These are phyloP conservation scores for Vanderwaltozyma yarrowii DNA, from an alignment of 805 yeast genomes.

Conservation along the genomic window DNA sequence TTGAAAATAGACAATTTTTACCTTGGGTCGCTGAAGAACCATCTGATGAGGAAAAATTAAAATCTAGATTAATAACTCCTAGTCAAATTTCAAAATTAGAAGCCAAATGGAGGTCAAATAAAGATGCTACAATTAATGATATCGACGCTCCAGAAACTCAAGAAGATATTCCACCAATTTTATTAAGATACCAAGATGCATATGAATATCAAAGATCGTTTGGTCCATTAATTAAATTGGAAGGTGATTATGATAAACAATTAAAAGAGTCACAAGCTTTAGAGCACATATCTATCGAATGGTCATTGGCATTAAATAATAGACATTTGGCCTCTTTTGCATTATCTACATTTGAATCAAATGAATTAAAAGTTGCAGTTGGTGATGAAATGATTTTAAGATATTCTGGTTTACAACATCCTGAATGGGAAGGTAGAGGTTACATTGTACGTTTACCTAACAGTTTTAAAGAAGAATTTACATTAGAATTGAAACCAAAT, in stretches of 20 bases:
- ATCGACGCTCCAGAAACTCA: conserved; percentile 40
- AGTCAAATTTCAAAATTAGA: conserved; percentile 65
- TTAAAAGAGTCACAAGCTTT: conserved; percentile 69
- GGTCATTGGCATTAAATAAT: conserved; percentile 62
- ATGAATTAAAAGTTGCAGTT: conserved; percentile 59
- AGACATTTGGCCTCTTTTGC: conserved; percentile 60
- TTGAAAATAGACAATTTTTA: conserved; percentile 67
- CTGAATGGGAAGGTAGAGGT: conserved; percentile 67
- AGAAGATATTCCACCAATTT: conserved; percentile 59
- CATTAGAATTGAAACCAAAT: conserved; percentile 50
- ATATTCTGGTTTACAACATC: conserved; percentile 45
- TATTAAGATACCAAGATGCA: conserved; percentile 72
- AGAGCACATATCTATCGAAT: conserved; percentile 58
- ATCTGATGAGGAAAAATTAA: conserved; percentile 47
- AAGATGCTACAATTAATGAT: conserved; percentile 63
- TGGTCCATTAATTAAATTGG: conserved; percentile 74
- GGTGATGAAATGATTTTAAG: conserved; percentile 75
- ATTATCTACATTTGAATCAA: conserved; percentile 55
- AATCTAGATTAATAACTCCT: conserved; percentile 45
- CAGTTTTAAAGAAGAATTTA: conserved; percentile 53
- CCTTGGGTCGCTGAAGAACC: conserved; percentile 77
- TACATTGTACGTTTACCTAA: conserved; percentile 63
- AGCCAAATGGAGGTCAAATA: conserved; percentile 68
- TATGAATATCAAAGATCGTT: conserved; percentile 76
- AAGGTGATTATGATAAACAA: conserved; percentile 68